A percentile compares a stretch with the other conserved stretches of the same genome.
These are phyloP conservation scores for Mycena pura DNA, from an alignment of 768 basidiomycete species.

Conservation along the genomic window DNA sequence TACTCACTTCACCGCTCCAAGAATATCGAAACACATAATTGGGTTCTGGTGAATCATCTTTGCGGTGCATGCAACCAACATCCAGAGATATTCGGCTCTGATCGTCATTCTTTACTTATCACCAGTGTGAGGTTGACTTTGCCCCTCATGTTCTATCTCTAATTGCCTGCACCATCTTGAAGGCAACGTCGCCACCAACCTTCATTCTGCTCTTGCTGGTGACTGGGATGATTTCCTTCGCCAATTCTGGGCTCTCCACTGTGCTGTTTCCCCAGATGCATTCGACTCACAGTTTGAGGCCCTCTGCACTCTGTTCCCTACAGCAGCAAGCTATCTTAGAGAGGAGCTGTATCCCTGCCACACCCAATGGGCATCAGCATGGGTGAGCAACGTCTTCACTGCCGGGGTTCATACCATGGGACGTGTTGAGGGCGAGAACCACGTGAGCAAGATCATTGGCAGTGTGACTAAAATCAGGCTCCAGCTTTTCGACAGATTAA, in stretches of 20 bases:
- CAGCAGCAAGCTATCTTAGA: no score
- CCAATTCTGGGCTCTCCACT: no score
- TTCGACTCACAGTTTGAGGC: no score
- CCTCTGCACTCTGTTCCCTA: no score
- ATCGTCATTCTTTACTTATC: constrained; percentile 31
- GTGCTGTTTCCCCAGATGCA: no score
- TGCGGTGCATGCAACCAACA: constrained; percentile 4
- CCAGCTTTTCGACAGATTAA: constrained; percentile 32
- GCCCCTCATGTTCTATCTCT: constrained; percentile 32
- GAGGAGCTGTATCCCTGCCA: no score
- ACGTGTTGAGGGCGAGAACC: constrained; percentile 37
- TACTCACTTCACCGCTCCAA: constrained; percentile 33
- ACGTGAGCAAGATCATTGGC: constrained; percentile 32
- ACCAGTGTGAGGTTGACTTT: constrained; percentile 15
- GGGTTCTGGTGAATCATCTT: constrained; percentile 35
- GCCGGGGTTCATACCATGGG: constrained; percentile 42
- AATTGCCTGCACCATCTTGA: constrained; percentile 38
- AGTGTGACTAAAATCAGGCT: constrained; percentile 30
- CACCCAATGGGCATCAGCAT: no score
- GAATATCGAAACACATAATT: constrained; percentile 25
- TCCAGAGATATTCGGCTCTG: constrained; percentile 32
- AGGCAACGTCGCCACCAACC: no score
- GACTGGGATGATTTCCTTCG: no score
- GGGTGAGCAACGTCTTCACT: no score
- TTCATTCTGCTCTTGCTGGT: no score